phyloP scores from a whole-genome alignment of 2,329 filamentous ascomycete genomes.

The Hymenoscyphus scutula region DNA sequence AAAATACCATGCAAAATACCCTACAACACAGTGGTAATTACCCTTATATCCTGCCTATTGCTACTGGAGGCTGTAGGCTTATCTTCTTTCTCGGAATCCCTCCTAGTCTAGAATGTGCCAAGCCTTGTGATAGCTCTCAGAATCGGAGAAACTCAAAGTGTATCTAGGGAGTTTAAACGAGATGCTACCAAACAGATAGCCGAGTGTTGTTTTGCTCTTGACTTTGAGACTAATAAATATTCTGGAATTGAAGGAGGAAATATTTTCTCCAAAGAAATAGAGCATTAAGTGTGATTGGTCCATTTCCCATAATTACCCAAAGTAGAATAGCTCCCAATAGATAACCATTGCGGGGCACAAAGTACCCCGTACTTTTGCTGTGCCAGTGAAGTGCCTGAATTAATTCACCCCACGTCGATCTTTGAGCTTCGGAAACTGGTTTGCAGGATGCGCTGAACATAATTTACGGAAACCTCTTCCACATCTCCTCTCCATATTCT shows the following conservation, averaged over 20 bases:
- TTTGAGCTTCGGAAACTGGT: neutral
- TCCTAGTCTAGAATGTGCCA: neutral
- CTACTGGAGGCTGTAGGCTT: neutral
- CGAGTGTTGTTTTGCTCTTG: neutral
- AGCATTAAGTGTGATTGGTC: neutral
- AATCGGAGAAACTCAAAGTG: too few species aligned
- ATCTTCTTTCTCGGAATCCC: too few species aligned
- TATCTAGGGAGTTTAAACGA: neutral
- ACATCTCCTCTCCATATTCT: neutral
- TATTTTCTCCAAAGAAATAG: neutral
- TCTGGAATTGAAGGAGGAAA: neutral
- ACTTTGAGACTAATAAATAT: neutral
- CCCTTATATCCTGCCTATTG: too few species aligned
- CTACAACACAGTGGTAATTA: too few species aligned
- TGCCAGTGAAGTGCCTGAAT: neutral
- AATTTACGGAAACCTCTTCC: neutral
- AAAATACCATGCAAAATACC: too few species aligned
- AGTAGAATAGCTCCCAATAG: neutral
- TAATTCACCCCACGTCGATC: neutral
- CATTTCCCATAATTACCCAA: slow-evolving; percentile 1
- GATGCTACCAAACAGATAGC: neutral
- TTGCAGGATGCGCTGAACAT: neutral
- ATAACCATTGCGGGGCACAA: neutral
- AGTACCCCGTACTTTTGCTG: neutral
- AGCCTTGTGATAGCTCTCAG: neutral